These are phyloP conservation scores for Verbena officinalis DNA, from an alignment of 257 asterid species.

Conservation along the genomic window DNA sequence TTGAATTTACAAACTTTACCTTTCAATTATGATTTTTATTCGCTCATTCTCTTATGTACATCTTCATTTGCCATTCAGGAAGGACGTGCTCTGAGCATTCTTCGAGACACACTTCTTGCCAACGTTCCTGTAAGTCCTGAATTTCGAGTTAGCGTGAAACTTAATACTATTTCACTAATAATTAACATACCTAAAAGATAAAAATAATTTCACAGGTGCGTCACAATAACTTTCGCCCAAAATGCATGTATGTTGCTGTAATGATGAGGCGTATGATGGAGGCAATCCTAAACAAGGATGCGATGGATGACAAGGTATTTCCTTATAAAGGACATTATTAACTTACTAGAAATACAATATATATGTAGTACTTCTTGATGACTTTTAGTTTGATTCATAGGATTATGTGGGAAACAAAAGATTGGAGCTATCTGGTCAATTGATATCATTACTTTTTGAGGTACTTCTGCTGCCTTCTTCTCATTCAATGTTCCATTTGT, in stretches of 20 bases:
- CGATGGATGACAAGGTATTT: conserved; percentile 97
- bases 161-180: conserved; percentile 20
- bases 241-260: conserved; percentile 92
- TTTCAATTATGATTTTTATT: conserved; percentile 7
- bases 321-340: too few relatives aligned
- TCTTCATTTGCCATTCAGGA: conserved; percentile 47
- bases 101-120: conserved; percentile 72
- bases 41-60: conserved; percentile 9
- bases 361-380: conserved; percentile 16
- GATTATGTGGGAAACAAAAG: conserved; percentile 98
- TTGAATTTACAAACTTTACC: conserved; percentile 9
- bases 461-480: conserved; percentile 41
- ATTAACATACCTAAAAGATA: conserved; percentile 12
- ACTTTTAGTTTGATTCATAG: conserved; percentile 34
- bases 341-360: conserved; percentile 6
- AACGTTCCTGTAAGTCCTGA: conserved; percentile 71
- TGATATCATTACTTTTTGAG: conserved; percentile 89
- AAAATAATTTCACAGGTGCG: conserved; percentile 48
- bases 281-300: conserved; percentile 91
- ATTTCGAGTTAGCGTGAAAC: conserved; percentile 13
- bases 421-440: conserved; percentile 91
- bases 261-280: conserved; percentile 98
- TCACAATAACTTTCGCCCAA: conserved; percentile 73
- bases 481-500: conserved; percentile 13
- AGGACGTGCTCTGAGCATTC: conserved; percentile 68